These are phyloP conservation scores for Pterocarpus santalinus DNA, from an alignment of 306 rosid species.

Conservation along the genomic window DNA sequence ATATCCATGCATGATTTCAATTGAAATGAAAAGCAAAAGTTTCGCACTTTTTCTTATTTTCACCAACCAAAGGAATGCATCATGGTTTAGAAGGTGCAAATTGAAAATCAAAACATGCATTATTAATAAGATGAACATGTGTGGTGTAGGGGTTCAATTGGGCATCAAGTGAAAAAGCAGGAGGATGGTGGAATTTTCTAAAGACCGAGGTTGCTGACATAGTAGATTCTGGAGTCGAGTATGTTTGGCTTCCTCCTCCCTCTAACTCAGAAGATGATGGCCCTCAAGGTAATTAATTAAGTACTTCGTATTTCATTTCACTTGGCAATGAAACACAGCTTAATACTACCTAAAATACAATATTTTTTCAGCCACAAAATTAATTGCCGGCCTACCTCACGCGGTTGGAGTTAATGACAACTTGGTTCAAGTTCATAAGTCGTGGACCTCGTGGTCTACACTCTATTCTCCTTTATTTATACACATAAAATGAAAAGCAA, in stretches of 20 bases:
- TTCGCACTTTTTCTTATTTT: too few relatives aligned
- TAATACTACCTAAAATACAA: too few relatives aligned
- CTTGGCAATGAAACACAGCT: too few relatives aligned
- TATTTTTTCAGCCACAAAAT: too few relatives aligned
- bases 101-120: too few relatives aligned
- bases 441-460: neutral
- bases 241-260: constrained; percentile 89
- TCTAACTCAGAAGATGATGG: constrained; percentile 59
- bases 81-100: too few relatives aligned
- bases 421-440: neutral
- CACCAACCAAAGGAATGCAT: too few relatives aligned
- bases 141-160: constrained; percentile 71
- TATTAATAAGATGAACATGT: neutral
- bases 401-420: neutral
- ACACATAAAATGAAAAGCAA: neutral
- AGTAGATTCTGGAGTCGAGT: constrained; percentile 63
- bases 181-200: constrained; percentile 73
- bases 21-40: too few relatives aligned
- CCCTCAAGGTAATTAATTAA: constrained; percentile 53
- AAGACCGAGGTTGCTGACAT: constrained; percentile 59
- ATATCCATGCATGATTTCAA: too few relatives aligned
- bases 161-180: constrained; percentile 65
- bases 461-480: neutral
- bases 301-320: neutral
- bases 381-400: neutral